Conservation (phyloP, 768 basidiomycete genomes). For the Pleurotus ostreatus region DNA sequence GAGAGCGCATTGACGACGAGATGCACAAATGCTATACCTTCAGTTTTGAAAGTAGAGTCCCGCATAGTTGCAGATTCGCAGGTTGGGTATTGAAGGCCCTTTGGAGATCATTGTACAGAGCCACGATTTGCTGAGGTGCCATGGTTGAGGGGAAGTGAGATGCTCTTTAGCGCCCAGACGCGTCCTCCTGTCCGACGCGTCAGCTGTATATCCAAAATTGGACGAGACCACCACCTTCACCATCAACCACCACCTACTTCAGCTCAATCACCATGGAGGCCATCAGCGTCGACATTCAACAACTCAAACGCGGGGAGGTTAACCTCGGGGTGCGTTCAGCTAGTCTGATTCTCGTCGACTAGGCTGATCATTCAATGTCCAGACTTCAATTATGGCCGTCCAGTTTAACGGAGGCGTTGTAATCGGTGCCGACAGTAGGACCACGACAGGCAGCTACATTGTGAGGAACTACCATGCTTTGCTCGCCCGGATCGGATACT, state of each 20-base stretch:
- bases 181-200: slow-evolving; percentile 47
- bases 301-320: slow-evolving; percentile 91
- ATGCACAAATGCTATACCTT: slow-evolving; percentile 46
- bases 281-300: slow-evolving; percentile 70
- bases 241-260: slow-evolving; percentile 14
- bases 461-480: slow-evolving; percentile 38
- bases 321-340: slow-evolving; percentile 81
- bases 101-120: slow-evolving; percentile 63
- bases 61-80: slow-evolving; percentile 66
- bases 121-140: slow-evolving; percentile 50
- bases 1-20: not conserved
- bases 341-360: slow-evolving; percentile 2
- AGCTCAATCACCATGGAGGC: slow-evolving; percentile 42
- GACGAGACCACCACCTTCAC: slow-evolving; percentile 10
- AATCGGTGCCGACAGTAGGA: slow-evolving; percentile 95
- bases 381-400: slow-evolving; percentile 99
- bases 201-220: slow-evolving; percentile 15
- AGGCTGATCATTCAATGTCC: slow-evolving; percentile 6
- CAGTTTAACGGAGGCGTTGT: slow-evolving; percentile 94
- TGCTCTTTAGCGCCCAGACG: slow-evolving; percentile 12
- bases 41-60: slow-evolving; percentile 60
- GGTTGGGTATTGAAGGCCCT: slow-evolving; percentile 62
- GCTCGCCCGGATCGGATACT: not conserved
- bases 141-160: slow-evolving; percentile 28
- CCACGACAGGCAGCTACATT: slow-evolving; percentile 95